These are phyloP conservation scores for Lactifluus echinatus DNA, from an alignment of 768 basidiomycete species.

Conservation along the genomic window DNA sequence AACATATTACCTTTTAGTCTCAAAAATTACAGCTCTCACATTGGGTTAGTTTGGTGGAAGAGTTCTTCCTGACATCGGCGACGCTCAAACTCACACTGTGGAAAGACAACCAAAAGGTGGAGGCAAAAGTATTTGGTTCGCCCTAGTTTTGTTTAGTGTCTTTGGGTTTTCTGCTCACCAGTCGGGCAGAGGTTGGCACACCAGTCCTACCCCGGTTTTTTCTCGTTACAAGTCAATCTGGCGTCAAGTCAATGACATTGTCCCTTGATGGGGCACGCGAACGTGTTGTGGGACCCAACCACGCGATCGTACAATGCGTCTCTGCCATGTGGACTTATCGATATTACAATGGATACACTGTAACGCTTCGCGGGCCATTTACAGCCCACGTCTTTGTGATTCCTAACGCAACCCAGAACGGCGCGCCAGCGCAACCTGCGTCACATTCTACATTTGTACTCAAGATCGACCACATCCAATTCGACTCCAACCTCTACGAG, in stretches of 20 bases:
- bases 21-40: constrained; percentile 57
- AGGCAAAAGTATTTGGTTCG: constrained; percentile 80
- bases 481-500: constrained; percentile 65
- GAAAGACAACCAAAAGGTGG: constrained; percentile 72
- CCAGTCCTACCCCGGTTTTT: constrained; percentile 79
- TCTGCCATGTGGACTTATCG: constrained; percentile 74
- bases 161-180: not conserved
- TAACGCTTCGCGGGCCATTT: constrained; percentile 67
- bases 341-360: constrained; percentile 71
- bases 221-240: constrained; percentile 75
- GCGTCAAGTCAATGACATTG: constrained; percentile 77
- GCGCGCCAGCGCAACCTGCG: constrained; percentile 13
- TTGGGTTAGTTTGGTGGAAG: constrained; percentile 58
- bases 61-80: constrained; percentile 65
- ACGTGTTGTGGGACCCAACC: constrained; percentile 39
- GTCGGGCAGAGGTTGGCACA: constrained; percentile 58
- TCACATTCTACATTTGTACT: constrained; percentile 29
- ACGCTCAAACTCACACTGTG: constrained; percentile 77
- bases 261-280: constrained; percentile 72
- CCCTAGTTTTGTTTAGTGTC: constrained; percentile 6
- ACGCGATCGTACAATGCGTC: constrained; percentile 57
- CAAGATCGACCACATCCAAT: constrained; percentile 66
- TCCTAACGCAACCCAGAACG: constrained; percentile 20
- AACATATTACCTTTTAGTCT: not conserved
- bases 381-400: constrained; percentile 48